Evolutionary conservation across 1,284 basidiomycete genomes (phyloP).

Genomic region (Naganishia sp.): DNA sequence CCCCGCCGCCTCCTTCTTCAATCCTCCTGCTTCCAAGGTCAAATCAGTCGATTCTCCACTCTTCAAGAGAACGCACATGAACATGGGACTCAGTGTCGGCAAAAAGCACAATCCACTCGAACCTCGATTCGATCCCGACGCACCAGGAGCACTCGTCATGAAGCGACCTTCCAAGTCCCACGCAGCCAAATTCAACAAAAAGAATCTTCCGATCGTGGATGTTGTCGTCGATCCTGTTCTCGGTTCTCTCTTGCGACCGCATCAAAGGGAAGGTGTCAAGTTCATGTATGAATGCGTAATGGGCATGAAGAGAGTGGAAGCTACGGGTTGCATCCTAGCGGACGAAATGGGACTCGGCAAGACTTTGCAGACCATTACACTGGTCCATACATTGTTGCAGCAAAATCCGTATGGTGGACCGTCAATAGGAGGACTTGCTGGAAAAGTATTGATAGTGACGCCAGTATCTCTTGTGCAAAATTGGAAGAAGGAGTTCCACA

Average conservation of each 20-base stretch:
- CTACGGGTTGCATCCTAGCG: conserved; percentile 87
- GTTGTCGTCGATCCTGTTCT: conserved; percentile 95
- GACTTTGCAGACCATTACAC: conserved; percentile 78
- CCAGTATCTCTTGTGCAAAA: conserved; percentile 94
- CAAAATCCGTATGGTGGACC: conserved; percentile 75
- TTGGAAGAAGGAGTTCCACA: conserved; percentile 93
- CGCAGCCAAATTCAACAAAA: conserved; percentile 65
- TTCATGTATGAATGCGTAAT: conserved; percentile 97
- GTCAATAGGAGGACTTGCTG: conserved; percentile 61
- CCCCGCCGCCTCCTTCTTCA: conserved; percentile 41
- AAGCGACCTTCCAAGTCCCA: conserved; percentile 71
- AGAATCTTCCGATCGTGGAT: conserved; percentile 60
- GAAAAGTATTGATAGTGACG: conserved; percentile 87
- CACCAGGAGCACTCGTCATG: conserved; percentile 81
- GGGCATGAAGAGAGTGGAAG: conserved; percentile 83
- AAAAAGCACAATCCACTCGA: conserved; percentile 18
- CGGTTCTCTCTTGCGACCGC: conserved; percentile 72
- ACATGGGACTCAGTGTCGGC: conserved; percentile 15
- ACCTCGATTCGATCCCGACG: conserved; percentile 62
- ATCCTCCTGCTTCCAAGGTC: conserved; percentile 9
- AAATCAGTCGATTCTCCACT: conserved; percentile 17
- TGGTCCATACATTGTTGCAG: conserved; percentile 84
- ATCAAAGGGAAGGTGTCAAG: conserved; percentile 80
- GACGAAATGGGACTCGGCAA: conserved; percentile 98
- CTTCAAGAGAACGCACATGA: neutral